Conservation (phyloP, 1,284 basidiomycete species). For the Bondarzewia mesenterica region DNA sequence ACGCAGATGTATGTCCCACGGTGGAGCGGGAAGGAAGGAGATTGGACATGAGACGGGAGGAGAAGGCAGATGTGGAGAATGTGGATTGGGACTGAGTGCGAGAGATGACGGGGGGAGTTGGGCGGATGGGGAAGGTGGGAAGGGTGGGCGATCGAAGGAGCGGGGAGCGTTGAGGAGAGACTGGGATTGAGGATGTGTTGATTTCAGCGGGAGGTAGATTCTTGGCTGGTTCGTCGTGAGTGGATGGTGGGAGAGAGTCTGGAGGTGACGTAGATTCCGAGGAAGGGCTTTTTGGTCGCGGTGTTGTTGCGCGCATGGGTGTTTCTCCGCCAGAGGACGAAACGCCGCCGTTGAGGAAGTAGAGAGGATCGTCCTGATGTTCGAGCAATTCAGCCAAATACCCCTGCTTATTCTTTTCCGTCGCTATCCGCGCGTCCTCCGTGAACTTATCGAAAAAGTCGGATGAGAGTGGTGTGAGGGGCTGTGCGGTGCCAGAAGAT, state of each 20-base stretch:
- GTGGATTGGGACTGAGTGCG: constrained; percentile 28
- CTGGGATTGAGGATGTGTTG: not conserved
- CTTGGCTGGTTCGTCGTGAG: not conserved
- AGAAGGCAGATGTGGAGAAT: constrained; percentile 22
- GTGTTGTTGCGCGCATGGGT: constrained; percentile 8
- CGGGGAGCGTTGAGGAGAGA: constrained; percentile 6
- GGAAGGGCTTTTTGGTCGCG: too few species aligned
- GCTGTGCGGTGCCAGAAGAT: not conserved
- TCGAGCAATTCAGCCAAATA: constrained; percentile 55
- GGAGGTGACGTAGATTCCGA: not conserved
- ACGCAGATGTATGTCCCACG: too few species aligned
- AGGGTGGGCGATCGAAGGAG: constrained; percentile 23
- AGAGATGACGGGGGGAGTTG: constrained; percentile 20
- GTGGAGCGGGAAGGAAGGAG: constrained; percentile 20
- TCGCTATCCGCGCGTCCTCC: constrained; percentile 42
- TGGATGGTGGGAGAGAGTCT: not conserved
- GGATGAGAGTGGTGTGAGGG: constrained; percentile 16
- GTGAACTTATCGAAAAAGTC: constrained; percentile 54
- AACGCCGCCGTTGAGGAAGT: constrained; percentile 27
- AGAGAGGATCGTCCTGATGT: constrained; percentile 62
- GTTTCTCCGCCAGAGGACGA: constrained; percentile 8
- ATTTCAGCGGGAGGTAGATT: not conserved
- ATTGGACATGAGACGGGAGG: constrained; percentile 31
- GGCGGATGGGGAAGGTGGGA: constrained; percentile 21
- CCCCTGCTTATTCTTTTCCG: constrained; percentile 39